Base-by-base conservation (phyloP, 2,329 filamentous ascomycete genomes). In the Aspergillus fischeri region DNA sequence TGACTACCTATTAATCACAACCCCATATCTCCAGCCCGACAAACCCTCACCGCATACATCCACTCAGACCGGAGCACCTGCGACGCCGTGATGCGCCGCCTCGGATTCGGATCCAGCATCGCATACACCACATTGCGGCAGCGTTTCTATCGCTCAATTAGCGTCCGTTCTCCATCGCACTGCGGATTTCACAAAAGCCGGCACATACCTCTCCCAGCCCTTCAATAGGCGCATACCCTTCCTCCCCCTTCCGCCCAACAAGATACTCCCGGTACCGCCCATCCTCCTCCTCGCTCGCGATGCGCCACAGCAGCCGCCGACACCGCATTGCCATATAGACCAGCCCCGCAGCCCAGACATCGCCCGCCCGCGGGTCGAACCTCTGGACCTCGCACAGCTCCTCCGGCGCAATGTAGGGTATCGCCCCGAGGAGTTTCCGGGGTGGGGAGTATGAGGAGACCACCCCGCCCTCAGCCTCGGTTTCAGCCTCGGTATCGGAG, bases 331-430 rank as follows among this genome's bases (percentile, higher is more conserved):
- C 60, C 49, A 72, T 52, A 14, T 72, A 73, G 2, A 71, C 52
- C 7, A 71, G 60, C 1, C 67, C 70, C 4, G 62, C 57, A 3
- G 70, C 68, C 70, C 70, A 73, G 3, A 73, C 45, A 56, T 73
- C 70, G 1, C 59, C 59, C 7, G 57, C 49, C 10, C 59, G 50
- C 14, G 49, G 53, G 21, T 62, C 61, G 35, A 53, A 29, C 42
- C 6, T 11, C 14, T 10, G 17, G 3, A 17, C 48, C 21, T 44
- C 24, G 17, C 47, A 14, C 48, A 56, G 53, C n/a, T 54, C 59
- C 73, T 97, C 92, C 0, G 92, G 92, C 0, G 92, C 91, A 52
- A 93, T 88, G 66, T 96, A 97, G 50, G 91, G 86, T 1, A 89
- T 85, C 10, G 91, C 96, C 2, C 83, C 83, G 44, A 85, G 75